Evolutionary conservation across 2,329 filamentous ascomycete genomes (phyloP), one percentile per base, ranked within the genome.

Genomic region (Calonectria fujianensis): DNA sequence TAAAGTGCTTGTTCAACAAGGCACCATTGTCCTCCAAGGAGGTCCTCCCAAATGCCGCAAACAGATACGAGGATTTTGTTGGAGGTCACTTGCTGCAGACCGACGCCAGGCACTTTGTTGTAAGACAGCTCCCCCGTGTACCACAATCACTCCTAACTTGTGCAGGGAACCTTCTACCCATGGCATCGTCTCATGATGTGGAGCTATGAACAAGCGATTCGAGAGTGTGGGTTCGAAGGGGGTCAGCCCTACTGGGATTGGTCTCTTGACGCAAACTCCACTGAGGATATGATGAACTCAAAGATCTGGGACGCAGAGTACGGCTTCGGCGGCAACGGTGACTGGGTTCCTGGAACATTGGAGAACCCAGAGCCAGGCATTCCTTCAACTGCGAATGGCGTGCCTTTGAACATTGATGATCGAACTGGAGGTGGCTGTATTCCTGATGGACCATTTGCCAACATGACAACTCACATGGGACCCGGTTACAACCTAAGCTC

Each of bases 291-390:
- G 52, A 57, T 35, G 16, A 37, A 57, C 6, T 57, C 52, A 10
- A 35, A 57, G 31, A 57, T 35, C 52, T 57, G 52, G 52, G 52
- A 37, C 31, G 18, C 52, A 6, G 52, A 35, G 52, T 35, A 20
- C 18, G 52, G 52, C 31, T 57, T 57, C 31, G 52, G 52, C 32
- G 52, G 52, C 10, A 57, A 57, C 18, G 52, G 52, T n/a, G 52
- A 57, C 5, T 57, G 31, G 18, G 52, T 57, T 32, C 52, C 52
- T n/a, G 52, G 31, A n/a, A 35, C 52, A 31, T n/a, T 13, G 52
- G 52, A 57, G 31, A 13, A 57, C 31, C 52, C 52, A 13, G 52
- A 57, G 4, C 52, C 52, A 35, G 11, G 27, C 16, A 16, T 57
- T 32, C 2, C 16, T 3, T 18, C 24, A 9, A 57, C 52, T 35